A percentile compares a stretch with the other conserved stretches of the same genome.
These are phyloP conservation scores for Cubamyces sp. DNA, from an alignment of 768 basidiomycete genomes.

Conservation along the genomic window DNA sequence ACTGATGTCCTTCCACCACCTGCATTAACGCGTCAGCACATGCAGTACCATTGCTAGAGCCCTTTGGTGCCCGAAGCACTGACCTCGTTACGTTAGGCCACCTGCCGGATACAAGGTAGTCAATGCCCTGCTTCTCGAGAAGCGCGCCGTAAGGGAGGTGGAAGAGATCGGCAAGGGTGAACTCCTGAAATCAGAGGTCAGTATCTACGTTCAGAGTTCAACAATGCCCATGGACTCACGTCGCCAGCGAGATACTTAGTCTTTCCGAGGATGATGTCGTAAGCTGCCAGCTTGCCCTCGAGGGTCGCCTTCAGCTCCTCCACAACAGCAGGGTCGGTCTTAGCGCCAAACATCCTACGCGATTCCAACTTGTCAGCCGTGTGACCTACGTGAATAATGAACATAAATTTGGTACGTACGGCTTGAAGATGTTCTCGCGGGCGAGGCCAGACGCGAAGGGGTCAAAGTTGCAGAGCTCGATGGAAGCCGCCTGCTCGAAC, in stretches of 20 bases:
- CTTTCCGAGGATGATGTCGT: slow-evolving; percentile 60
- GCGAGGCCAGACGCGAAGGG: slow-evolving; percentile 45
- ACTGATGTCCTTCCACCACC: slow-evolving; percentile 58
- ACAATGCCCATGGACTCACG: slow-evolving; percentile 24
- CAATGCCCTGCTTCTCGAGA: slow-evolving; percentile 32
- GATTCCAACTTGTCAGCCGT: not conserved
- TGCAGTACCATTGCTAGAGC: not conserved
- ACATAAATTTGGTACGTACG: not conserved
- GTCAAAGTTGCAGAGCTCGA: slow-evolving; percentile 61
- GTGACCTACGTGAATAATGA: slow-evolving; percentile 25
- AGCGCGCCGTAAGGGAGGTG: slow-evolving; percentile 53
- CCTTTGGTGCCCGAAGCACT: not conserved
- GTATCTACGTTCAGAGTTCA: not conserved
- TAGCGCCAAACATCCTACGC: slow-evolving; percentile 23
- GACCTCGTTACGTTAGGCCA: slow-evolving; percentile 51
- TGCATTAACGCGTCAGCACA: slow-evolving; percentile 11
- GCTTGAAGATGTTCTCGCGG: slow-evolving; percentile 56
- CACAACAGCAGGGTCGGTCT: slow-evolving; percentile 36
- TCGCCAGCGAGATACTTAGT: slow-evolving; percentile 54
- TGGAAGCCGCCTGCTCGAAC: slow-evolving; percentile 46
- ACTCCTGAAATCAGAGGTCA: slow-evolving; percentile 31
- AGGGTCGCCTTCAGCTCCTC: slow-evolving; percentile 36
- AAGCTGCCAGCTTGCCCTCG: slow-evolving; percentile 51
- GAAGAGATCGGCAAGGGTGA: slow-evolving; percentile 63
- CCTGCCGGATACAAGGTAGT: slow-evolving; percentile 37